Evolutionary conservation across 2,329 filamentous ascomycete species (phyloP).

Genomic region (Cercospora zeina): DNA sequence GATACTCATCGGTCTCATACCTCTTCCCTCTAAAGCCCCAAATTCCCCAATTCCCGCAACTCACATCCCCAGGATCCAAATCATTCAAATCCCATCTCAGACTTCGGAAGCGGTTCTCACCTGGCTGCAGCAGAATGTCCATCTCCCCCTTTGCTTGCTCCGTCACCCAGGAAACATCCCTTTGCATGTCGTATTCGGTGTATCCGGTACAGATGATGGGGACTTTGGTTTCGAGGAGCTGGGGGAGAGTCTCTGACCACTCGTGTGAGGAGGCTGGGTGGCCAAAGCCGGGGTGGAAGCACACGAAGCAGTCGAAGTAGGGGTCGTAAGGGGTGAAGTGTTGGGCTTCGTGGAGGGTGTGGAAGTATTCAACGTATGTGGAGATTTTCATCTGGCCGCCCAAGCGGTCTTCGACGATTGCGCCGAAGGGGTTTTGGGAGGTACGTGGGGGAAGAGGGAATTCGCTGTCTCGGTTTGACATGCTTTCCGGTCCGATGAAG

Average conservation of each 20-base stretch:
- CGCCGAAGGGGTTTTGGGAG: conserved; percentile 83
- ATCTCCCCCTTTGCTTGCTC: conserved; percentile 86
- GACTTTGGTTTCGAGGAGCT: conserved; percentile 90
- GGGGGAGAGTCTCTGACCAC: conserved; percentile 86
- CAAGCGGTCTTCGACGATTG: conserved; percentile 88
- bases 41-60: conserved; percentile 93
- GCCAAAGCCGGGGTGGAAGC: conserved; percentile 95
- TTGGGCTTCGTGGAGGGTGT: conserved; percentile 87
- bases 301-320: conserved; percentile 95
- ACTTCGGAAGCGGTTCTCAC: conserved; percentile 92
- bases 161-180: conserved; percentile 86
- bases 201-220: conserved; percentile 95
- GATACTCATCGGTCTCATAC: conserved; percentile 62
- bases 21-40: conserved; percentile 98
- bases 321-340: conserved; percentile 94
- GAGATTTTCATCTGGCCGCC: conserved; percentile 91
- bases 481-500: conserved; percentile 93
- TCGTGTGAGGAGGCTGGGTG: conserved; percentile 92
- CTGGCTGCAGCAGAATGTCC: conserved; percentile 85
- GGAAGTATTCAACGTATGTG: conserved; percentile 97
- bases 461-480: conserved; percentile 90
- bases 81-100: conserved; percentile 97
- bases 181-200: conserved; percentile 89
- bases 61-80: conserved; percentile 88
- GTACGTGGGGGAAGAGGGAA: conserved; percentile 88